These are phyloP conservation scores for Paspalum vaginatum DNA, from an alignment of 176 grass and related monocot species.

Conservation along the genomic window DNA sequence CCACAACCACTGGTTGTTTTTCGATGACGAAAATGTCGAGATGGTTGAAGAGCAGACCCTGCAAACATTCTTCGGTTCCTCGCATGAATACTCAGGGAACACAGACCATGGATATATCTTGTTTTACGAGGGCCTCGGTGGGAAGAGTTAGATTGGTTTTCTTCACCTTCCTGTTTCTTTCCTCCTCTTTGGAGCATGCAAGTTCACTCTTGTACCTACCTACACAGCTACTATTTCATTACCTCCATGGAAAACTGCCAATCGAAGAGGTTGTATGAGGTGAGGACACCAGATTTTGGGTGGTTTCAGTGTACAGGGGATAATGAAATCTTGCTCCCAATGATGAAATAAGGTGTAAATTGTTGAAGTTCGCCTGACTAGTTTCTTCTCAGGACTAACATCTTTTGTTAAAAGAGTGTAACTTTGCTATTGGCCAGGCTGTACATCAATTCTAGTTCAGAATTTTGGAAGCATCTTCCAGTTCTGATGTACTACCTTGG, in stretches of 20 bases:
- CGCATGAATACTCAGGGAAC: conserved; percentile 95
- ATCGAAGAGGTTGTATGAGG: conserved; percentile 50
- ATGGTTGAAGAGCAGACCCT: conserved; percentile 94
- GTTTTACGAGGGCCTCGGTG: conserved; percentile 89
- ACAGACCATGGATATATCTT: conserved; percentile 99
- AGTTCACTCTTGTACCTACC: conserved; percentile 53
- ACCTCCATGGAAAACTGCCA: conserved; percentile 49
- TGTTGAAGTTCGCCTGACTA: conserved; percentile 38
- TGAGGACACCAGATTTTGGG: conserved; percentile 52
- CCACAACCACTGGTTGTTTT: conserved; percentile 96
- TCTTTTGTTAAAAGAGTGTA: conserved; percentile 37
- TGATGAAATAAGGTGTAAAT: conserved; percentile 63
- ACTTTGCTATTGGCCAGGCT: conserved; percentile 30
- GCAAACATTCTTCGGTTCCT: conserved; percentile 90
- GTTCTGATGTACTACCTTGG: conserved; percentile 31
- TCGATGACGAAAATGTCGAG: conserved; percentile 94
- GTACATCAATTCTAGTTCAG: conserved; percentile 43
- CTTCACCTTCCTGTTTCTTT: conserved; percentile 28
- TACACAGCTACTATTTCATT: conserved; percentile 51
- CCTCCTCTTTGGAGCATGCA: conserved; percentile 44
- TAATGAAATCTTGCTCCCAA: conserved; percentile 51
- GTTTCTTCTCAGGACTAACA: conserved; percentile 23
- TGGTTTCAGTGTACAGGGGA: conserved; percentile 67
- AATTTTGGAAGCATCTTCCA: conserved; percentile 5
- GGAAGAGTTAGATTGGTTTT: conserved; percentile 55